Percentiles rank a stretch among this genome's conserved stretches.
These are phyloP conservation scores for Fusarium floridanum DNA, from an alignment of 2,329 filamentous ascomycete genomes.

Conservation along the genomic window DNA sequence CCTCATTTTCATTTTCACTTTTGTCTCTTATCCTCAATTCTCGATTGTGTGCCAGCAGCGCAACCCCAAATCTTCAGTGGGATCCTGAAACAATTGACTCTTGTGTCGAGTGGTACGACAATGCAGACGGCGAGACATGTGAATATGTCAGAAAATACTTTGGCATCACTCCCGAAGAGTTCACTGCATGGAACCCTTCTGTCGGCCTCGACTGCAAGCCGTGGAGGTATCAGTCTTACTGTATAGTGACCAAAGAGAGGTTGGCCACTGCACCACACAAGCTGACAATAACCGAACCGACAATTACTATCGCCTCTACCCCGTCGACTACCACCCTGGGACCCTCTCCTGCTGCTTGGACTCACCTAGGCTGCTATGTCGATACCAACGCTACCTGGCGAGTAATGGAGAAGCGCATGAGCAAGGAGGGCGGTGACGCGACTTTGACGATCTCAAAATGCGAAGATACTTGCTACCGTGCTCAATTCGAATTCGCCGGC, in stretches of 20 bases:
- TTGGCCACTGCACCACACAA: not conserved
- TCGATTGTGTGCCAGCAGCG: not conserved
- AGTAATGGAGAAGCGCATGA: not conserved
- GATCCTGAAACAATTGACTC: not conserved
- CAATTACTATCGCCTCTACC: not conserved
- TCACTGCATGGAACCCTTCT: not conserved
- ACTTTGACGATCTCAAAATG: not conserved
- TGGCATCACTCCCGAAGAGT: not conserved
- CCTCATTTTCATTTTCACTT: not conserved
- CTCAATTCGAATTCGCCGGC: not conserved
- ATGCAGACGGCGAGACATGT: not conserved
- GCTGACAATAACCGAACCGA: not conserved
- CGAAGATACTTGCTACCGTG: not conserved
- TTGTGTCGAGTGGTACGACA: not conserved
- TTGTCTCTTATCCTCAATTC: accelerated
- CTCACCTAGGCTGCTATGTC: not conserved
- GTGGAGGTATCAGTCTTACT: not conserved
- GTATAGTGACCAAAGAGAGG: not conserved
- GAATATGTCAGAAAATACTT: not conserved
- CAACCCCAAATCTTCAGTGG: not conserved
- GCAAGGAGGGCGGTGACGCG: not conserved
- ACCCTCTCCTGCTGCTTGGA: not conserved
- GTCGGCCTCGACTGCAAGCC: not conserved
- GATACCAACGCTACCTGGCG: not conserved
- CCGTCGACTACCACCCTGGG: not conserved